These are phyloP conservation scores for Atalantia buxifolia DNA, from an alignment of 345 rosid genomes.

Conservation along the genomic window DNA sequence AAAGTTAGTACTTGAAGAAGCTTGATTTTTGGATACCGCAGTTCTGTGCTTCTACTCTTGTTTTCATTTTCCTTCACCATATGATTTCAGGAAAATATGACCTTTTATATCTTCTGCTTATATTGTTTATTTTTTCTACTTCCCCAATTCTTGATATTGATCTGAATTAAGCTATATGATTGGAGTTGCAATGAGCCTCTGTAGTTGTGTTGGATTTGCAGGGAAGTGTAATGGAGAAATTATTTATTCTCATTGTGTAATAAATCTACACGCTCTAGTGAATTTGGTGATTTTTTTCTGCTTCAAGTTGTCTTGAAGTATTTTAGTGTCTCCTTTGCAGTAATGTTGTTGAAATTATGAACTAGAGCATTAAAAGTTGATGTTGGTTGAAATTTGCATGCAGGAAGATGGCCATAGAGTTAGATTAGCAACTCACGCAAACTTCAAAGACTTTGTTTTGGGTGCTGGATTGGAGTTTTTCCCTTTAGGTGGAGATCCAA, in stretches of 20 bases:
- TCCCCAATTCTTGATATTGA: neutral
- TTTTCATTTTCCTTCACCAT: neutral
- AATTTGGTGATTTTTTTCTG: neutral
- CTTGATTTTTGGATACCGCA: neutral
- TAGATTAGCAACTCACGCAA: constrained; percentile 63
- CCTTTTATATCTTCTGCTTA: neutral
- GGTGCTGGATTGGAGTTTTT: constrained; percentile 63
- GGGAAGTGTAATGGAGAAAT: neutral
- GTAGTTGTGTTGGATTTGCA: neutral
- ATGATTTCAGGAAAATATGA: neutral
- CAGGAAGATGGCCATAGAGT: constrained; percentile 72
- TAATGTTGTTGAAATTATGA: neutral
- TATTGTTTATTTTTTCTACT: neutral
- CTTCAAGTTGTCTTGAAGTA: neutral
- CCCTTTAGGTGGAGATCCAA: constrained; percentile 72
- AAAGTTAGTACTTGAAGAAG: neutral
- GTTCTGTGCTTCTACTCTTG: neutral
- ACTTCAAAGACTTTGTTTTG: constrained; percentile 64
- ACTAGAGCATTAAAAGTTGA: neutral
- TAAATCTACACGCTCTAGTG: neutral
- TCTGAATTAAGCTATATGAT: neutral
- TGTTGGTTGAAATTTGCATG: constrained; percentile 6
- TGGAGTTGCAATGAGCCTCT: neutral
- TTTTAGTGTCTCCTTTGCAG: neutral
- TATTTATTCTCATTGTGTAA: neutral